phyloP scores from a whole-genome alignment of 2,329 filamentous ascomycete species.

The Chaetomium globosum region DNA sequence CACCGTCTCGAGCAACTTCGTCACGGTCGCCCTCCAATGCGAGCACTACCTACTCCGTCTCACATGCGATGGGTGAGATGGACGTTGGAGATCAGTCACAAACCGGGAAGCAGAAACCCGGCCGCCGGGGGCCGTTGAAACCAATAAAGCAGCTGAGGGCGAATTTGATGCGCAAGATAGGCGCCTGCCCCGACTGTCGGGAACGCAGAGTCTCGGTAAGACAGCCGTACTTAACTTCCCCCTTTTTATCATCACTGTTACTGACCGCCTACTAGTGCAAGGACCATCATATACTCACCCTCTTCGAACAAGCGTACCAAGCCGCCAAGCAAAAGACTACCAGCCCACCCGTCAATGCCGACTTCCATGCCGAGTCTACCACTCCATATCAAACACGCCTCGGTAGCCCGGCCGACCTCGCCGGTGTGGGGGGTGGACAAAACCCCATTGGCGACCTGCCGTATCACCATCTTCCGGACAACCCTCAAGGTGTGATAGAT shows the following conservation, averaged over 20 bases:
- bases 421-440: conserved; percentile 22
- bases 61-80: conserved; percentile 15
- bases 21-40: conserved; percentile 29
- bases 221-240: neutral
- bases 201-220: conserved; percentile 35
- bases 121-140: conserved; percentile 29
- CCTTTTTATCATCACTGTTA: neutral
- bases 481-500: neutral
- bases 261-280: conserved; percentile 33
- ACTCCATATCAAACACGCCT: conserved; percentile 1
- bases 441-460: neutral
- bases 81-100: conserved; percentile 12
- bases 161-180: conserved; percentile 35
- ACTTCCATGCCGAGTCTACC: neutral
- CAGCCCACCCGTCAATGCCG: neutral
- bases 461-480: neutral
- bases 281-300: conserved; percentile 28
- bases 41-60: conserved; percentile 28
- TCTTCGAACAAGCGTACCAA: conserved; percentile 30
- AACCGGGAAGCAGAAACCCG: conserved; percentile 18
- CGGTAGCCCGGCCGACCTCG: conserved; percentile 20
- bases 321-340: conserved; percentile 2
- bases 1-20: conserved; percentile 23
- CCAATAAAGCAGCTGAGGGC: conserved; percentile 24
- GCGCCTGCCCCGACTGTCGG: conserved; percentile 34